Evolutionary conservation across 2,329 filamentous ascomycete species (phyloP).

Genomic region (Laburnicola sp.): DNA sequence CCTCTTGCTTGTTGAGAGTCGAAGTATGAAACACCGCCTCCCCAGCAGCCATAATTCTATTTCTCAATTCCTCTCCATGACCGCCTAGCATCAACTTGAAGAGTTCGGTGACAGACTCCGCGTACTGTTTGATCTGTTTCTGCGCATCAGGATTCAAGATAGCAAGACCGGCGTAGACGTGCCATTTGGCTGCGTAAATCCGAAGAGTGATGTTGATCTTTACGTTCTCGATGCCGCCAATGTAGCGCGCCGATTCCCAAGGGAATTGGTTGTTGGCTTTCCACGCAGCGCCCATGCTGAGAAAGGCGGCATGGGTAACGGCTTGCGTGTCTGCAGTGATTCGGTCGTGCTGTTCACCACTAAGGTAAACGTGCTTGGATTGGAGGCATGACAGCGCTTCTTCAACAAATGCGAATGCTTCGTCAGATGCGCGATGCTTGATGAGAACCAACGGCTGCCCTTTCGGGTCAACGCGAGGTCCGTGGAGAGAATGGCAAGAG

Average conservation of each 20-base stretch:
- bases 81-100: constrained; percentile 97
- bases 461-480: constrained; percentile 82
- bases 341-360: constrained; percentile 85
- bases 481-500: constrained; percentile 95
- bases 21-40: constrained; percentile 57
- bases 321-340: constrained; percentile 99
- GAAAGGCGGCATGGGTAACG: constrained; percentile 94
- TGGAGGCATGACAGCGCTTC: constrained; percentile 78
- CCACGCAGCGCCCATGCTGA: constrained; percentile 97
- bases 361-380: constrained; percentile 85
- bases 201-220: constrained; percentile 98
- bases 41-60: constrained; percentile 78
- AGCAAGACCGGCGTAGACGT: constrained; percentile 95
- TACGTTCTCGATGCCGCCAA: constrained; percentile 97
- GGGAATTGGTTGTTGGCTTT: constrained; percentile 93
- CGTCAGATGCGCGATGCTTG: constrained; percentile 82
- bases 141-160: constrained; percentile 94
- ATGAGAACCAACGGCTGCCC: constrained; percentile 94
- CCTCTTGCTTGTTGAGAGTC: constrained; percentile 55
- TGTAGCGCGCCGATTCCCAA: constrained; percentile 94
- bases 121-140: constrained; percentile 92
- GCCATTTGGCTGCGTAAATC: constrained; percentile 99
- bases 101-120: constrained; percentile 85
- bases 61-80: constrained; percentile 71
- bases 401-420: constrained; percentile 77